Evolutionary conservation across 169 alveolate species (phyloP).

Genomic region (Eimeria maxima): DNA sequence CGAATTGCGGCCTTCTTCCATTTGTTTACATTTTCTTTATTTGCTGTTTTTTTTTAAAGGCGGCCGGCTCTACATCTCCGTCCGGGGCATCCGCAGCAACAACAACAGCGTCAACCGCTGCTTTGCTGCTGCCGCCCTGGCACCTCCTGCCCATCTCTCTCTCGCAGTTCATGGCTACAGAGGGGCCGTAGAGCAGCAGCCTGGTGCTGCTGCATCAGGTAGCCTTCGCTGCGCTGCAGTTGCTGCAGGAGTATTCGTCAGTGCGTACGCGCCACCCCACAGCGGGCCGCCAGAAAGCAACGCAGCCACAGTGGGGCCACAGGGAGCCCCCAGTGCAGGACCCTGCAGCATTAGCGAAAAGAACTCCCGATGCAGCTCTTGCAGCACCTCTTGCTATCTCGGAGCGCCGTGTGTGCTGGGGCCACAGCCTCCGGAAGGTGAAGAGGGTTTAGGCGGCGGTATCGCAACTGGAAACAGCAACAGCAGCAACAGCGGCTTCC

Average conservation of each 20-base stretch:
- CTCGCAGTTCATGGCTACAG: conserved; percentile 14
- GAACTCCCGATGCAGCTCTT: conserved; percentile 3
- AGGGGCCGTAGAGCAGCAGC: conserved; percentile 10
- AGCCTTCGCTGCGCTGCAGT: conserved; percentile 21
- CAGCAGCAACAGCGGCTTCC: conserved; percentile 13
- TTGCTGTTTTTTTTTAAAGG: background rate
- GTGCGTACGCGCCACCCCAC: background rate
- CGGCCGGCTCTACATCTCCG: background rate
- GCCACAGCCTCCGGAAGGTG: background rate
- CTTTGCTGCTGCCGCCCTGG: background rate
- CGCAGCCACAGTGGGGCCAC: background rate
- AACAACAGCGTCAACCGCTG: background rate
- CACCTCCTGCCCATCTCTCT: background rate
- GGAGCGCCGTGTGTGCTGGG: conserved; percentile 29
- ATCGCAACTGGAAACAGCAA: background rate
- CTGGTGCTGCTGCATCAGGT: background rate
- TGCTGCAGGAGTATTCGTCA: background rate
- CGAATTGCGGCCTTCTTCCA: background rate
- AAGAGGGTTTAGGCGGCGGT: background rate
- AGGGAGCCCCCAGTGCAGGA: background rate
- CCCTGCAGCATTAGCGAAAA: conserved; percentile 2
- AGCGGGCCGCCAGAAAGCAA: background rate
- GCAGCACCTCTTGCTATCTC: background rate
- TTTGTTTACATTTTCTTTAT: background rate
- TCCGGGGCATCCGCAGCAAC: background rate